These are phyloP conservation scores for Lippia alba DNA, from an alignment of 305 asterid genomes.

Conservation along the genomic window DNA sequence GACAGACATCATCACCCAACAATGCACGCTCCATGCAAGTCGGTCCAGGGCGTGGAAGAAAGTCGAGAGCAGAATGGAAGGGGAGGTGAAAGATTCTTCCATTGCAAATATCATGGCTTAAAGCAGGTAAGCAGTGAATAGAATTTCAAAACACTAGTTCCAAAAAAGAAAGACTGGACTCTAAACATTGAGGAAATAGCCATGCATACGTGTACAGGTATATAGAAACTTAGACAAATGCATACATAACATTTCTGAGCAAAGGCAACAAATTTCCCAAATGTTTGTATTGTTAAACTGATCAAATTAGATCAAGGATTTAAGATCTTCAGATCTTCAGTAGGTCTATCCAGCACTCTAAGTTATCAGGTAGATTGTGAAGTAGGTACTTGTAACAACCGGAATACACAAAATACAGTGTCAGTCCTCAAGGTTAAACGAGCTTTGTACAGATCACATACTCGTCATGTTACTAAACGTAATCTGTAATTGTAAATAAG, in stretches of 20 bases:
- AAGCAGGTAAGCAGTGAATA: constrained; percentile 27
- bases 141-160: background rate
- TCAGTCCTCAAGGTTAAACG: constrained; percentile 26
- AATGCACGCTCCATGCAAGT: background rate
- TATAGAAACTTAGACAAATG: no score
- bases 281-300: no score
- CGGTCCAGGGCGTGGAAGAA: constrained; percentile 21
- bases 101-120: constrained; percentile 13
- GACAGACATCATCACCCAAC: constrained; percentile 13
- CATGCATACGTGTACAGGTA: background rate
- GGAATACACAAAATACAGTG: constrained; percentile 9
- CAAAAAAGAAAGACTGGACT: background rate
- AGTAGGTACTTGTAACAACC: constrained; percentile 15
- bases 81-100: constrained; percentile 24
- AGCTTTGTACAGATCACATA: constrained; percentile 23
- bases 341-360: constrained; percentile 18
- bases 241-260: background rate
- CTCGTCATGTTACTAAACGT: constrained; percentile 33
- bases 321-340: no score
- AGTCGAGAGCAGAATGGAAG: constrained; percentile 1
- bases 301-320: no score
- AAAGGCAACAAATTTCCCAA: no score
- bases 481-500: constrained; percentile 30
- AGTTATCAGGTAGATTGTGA: constrained; percentile 24
- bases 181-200: background rate